Base-by-base conservation (phyloP, 306 rosid genomes). In the Sicyos baderoa region DNA sequence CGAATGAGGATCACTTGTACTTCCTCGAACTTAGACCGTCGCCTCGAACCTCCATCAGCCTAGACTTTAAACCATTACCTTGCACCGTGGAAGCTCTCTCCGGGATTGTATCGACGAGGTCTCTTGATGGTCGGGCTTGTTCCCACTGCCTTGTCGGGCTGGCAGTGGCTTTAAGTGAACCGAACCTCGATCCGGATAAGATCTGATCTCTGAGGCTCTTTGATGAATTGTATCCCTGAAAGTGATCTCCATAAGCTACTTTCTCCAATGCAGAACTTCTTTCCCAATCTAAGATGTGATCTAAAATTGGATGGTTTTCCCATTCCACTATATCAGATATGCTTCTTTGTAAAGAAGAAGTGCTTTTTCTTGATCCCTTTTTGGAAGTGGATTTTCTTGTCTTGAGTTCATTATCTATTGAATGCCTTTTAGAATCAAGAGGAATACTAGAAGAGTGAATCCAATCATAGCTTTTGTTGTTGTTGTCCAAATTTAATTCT, bases 401-500 rank as follows among this genome's bases (percentile, higher is more conserved):
- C 75, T 78, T 84, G 59, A 68, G 49, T 72, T 81, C 81, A 76
- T 87, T 93, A 52, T 81, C 86, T 18, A 77, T 55, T 53, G 87
- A 70, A 66, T 72, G 84, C 78, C 85, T 76, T 76, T 88, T 87
- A 17, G 81, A 60, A 75, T 91, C 95, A 48, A 67, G 82, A 77
- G 81, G 69, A 71, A 80, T 72, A 32, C 80, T 95, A 22, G 86
- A 75, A 78, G 83, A 79, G 70, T 78, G 78, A 59, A 54, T 73
- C 97, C 96, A 90, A 73, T 85, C 86, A 73, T 85, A 88, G 79
- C 84, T 82, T 76, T 84, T 87, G 74, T 74, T 82, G 78, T 77
- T 86, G 84, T 82, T 93, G 77, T 91, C 99, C 96, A 88, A 85
- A 75, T 89, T 88, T 77, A 94, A 74, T 76, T 94, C 97, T 70